Conservation (phyloP, 2,329 filamentous ascomycete genomes). For the Rhinocladiella similis region DNA sequence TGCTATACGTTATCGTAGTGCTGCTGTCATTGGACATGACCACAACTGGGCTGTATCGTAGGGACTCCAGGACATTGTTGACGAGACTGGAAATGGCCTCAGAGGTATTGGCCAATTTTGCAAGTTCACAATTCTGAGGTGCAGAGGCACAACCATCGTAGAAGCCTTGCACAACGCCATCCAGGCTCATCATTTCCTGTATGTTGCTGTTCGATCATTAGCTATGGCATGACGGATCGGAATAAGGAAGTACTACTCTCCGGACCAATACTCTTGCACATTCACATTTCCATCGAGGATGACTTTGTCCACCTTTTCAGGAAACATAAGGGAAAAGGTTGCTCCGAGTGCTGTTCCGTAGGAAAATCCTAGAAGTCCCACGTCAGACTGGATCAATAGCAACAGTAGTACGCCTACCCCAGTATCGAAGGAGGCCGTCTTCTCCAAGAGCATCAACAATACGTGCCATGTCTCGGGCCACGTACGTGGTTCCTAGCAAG, state of each 20-base stretch:
- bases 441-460: slow-evolving; percentile 47
- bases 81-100: slow-evolving; percentile 5
- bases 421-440: slow-evolving; percentile 39
- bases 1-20: not conserved
- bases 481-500: not conserved
- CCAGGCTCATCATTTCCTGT: not conserved
- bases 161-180: slow-evolving; percentile 10
- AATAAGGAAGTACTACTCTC: not conserved
- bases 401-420: not conserved
- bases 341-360: slow-evolving; percentile 37
- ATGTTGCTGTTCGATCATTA: not conserved
- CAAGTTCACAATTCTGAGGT: slow-evolving; percentile 2
- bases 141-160: slow-evolving; percentile 7
- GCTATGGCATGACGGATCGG: not conserved
- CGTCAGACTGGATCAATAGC: not conserved
- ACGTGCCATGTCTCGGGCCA: slow-evolving; percentile 51
- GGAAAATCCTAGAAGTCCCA: not conserved
- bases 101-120: not conserved
- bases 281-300: slow-evolving; percentile 33
- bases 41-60: slow-evolving; percentile 5
- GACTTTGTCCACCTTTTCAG: slow-evolving; percentile 40
- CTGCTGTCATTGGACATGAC: not conserved
- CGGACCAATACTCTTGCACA: slow-evolving; percentile 11
- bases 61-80: not conserved
- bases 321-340: slow-evolving; percentile 42